Percentiles rank a stretch among this genome's conserved stretches.
These are phyloP conservation scores for Leptographium galeiforme DNA, from an alignment of 2,329 filamentous ascomycete genomes.

Conservation along the genomic window DNA sequence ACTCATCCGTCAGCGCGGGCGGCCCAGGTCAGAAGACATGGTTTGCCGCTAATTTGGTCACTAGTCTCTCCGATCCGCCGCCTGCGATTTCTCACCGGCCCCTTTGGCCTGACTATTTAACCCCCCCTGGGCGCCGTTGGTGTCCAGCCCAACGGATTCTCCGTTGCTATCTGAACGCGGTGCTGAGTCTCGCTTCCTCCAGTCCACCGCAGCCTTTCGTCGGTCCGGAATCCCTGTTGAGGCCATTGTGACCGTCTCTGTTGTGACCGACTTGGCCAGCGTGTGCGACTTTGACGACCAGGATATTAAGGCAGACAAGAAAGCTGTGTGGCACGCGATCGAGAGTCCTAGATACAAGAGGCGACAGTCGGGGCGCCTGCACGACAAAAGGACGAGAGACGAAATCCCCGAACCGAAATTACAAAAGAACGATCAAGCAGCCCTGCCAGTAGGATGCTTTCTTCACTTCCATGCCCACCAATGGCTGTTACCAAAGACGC, in stretches of 20 bases:
- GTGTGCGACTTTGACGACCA: neutral
- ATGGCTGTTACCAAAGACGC: neutral
- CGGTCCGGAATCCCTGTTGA: no score
- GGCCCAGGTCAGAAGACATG: neutral
- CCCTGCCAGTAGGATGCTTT: neutral
- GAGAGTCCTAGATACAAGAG: neutral
- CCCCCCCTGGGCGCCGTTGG: neutral
- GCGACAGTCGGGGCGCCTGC: no score
- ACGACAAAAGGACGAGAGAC: neutral
- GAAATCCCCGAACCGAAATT: no score
- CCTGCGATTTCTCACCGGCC: neutral
- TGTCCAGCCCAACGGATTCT: neutral
- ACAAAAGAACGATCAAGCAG: no score
- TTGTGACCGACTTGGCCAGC: neutral
- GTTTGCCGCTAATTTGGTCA: neutral
- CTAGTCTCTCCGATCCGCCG: conserved; percentile 1
- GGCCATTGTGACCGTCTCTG: neutral
- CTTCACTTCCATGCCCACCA: neutral
- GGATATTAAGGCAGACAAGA: neutral
- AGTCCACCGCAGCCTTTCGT: no score
- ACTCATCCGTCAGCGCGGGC: no score
- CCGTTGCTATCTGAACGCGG: neutral
- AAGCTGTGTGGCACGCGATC: neutral
- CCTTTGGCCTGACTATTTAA: neutral
- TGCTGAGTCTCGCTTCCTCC: neutral